Evolutionary conservation across 2,329 filamentous ascomycete species (phyloP).

Genomic region (Xylaria sp.): DNA sequence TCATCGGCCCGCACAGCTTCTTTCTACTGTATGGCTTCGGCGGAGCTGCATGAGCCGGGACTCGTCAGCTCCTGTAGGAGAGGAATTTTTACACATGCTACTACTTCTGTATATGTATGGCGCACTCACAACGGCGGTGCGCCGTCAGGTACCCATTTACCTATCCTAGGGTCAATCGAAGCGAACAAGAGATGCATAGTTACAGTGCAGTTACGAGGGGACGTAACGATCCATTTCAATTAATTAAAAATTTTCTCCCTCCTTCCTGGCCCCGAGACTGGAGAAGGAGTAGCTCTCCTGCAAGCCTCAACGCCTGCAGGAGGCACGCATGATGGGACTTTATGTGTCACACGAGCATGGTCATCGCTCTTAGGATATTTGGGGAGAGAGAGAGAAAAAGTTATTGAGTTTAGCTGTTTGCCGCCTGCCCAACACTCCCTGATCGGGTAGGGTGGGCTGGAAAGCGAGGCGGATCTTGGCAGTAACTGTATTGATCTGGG

Average conservation of each 20-base stretch:
- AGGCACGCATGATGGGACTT: conserved; percentile 19
- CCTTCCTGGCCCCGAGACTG: conserved; percentile 24
- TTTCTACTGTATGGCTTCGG: conserved; percentile 21
- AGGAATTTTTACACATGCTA: conserved; percentile 1
- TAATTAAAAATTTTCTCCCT: conserved; percentile 40
- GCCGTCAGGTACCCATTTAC: neutral
- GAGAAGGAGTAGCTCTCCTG: conserved; percentile 21
- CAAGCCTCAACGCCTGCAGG: conserved; percentile 21
- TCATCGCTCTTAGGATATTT: conserved; percentile 41
- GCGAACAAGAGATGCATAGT: conserved; percentile 20
- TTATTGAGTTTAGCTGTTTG: conserved; percentile 30
- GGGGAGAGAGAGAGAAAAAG: conserved; percentile 16
- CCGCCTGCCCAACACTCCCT: conserved; percentile 27
- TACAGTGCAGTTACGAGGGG: conserved; percentile 26
- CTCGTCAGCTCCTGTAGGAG: conserved; percentile 33
- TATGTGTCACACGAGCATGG: conserved; percentile 34
- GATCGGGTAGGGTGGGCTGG: conserved; percentile 32
- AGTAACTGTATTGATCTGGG: conserved; percentile 30
- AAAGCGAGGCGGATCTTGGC: conserved; percentile 40
- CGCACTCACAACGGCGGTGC: conserved; percentile 17
- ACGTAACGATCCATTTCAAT: conserved; percentile 40
- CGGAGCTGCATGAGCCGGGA: conserved; percentile 29
- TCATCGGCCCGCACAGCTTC: conserved; percentile 15
- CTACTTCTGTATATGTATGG: neutral
- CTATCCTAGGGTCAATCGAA: conserved; percentile 9